Conservation (phyloP, 31 red algal species). For the Endocladia muricata region DNA sequence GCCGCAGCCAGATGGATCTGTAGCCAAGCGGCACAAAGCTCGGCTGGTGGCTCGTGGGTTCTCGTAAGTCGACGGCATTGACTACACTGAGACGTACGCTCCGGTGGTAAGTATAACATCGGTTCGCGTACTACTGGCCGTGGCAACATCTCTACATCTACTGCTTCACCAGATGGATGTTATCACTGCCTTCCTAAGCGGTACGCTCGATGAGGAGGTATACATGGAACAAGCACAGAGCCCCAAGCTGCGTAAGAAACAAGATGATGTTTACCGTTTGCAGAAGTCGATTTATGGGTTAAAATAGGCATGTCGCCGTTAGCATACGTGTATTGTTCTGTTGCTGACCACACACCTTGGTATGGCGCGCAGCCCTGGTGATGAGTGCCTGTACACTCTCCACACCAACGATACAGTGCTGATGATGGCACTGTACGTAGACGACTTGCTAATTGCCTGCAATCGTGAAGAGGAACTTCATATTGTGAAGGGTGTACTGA, state of each 20-base stretch:
- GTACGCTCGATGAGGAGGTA: too few species aligned
- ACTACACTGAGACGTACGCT: neutral
- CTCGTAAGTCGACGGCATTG: neutral
- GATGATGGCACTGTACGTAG: neutral
- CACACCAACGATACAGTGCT: neutral
- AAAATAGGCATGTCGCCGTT: neutral
- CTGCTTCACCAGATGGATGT: too few species aligned
- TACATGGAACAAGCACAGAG: neutral
- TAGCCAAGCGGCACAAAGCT: neutral
- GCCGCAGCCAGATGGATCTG: neutral
- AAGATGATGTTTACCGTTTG: neutral
- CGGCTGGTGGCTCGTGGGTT: too few species aligned
- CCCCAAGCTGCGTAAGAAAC: neutral
- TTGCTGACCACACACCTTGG: neutral
- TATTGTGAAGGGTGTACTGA: neutral
- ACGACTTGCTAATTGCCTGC: neutral
- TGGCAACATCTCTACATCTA: too few species aligned
- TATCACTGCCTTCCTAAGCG: neutral
- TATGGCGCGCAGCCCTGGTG: neutral
- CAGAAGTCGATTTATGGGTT: neutral
- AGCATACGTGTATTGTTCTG: neutral
- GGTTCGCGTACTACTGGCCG: too few species aligned
- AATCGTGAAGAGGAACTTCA: neutral
- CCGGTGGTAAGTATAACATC: neutral
- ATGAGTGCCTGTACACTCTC: neutral